Evolutionary conservation across 768 basidiomycete species (phyloP).

Genomic region (Serendipita sp.): DNA sequence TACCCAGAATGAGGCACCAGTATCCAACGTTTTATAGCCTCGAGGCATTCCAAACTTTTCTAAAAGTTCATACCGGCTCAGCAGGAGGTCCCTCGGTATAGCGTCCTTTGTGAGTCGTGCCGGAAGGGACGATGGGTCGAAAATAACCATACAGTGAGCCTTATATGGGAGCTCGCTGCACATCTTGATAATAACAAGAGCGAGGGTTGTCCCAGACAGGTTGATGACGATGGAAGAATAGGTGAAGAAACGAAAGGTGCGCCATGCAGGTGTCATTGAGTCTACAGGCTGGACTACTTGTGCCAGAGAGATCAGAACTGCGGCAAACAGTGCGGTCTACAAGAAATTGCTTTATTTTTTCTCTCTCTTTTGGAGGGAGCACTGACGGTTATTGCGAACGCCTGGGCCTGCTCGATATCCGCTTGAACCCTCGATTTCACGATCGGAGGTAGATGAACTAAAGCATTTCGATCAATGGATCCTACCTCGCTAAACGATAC

Average conservation of each 20-base stretch:
- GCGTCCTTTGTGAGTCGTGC: neutral
- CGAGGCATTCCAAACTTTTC: neutral
- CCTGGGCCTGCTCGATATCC: neutral
- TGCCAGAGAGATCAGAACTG: neutral
- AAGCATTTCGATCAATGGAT: neutral
- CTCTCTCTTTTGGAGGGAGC: neutral
- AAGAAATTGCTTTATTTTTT: neutral
- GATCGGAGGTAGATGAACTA: neutral
- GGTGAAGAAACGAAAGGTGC: neutral
- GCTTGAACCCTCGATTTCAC: neutral
- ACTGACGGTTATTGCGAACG: neutral
- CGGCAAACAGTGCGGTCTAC: neutral
- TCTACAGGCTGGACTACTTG: neutral
- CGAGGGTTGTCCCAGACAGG: neutral
- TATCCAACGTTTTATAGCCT: neutral
- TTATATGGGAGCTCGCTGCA: neutral
- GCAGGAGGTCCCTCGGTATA: neutral
- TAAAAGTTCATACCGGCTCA: neutral
- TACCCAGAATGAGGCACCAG: neutral
- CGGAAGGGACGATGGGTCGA: neutral
- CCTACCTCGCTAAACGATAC: neutral
- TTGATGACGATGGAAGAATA: neutral
- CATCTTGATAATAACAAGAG: neutral
- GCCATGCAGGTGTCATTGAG: neutral
- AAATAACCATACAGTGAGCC: neutral